These are phyloP conservation scores for Chaetomium sp. DNA, from an alignment of 2,329 filamentous ascomycete genomes.

Conservation along the genomic window DNA sequence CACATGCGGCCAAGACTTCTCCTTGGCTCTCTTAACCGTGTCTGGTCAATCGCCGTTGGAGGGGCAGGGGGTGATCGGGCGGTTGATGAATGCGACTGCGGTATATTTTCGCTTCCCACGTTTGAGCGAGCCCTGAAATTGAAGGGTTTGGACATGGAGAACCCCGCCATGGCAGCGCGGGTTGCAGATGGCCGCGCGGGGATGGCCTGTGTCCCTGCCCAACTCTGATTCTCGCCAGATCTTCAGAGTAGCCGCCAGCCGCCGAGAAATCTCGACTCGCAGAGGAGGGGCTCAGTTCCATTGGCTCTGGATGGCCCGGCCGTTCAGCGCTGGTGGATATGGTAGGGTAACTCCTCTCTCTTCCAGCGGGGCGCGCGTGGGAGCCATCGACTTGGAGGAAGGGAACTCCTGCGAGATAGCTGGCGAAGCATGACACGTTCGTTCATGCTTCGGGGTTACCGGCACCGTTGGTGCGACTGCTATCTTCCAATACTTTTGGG, in stretches of 20 bases:
- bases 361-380: not conserved
- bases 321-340: constrained; percentile 9
- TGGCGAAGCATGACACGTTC: constrained; percentile 1
- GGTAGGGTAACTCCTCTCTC: not conserved
- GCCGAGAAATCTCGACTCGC: constrained; percentile 7
- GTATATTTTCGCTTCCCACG: constrained; percentile 27
- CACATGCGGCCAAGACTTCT: constrained; percentile 17
- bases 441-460: not conserved
- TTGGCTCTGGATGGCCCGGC: constrained; percentile 5
- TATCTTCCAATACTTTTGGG: not conserved
- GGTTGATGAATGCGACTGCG: constrained; percentile 29
- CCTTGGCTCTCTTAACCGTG: not conserved
- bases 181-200: constrained; percentile 11
- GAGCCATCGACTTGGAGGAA: not conserved
- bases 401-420: not conserved
- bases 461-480: not conserved
- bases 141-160: constrained; percentile 14
- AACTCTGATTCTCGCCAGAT: constrained; percentile 29
- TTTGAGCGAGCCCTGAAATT: constrained; percentile 12
- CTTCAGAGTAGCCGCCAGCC: constrained; percentile 1
- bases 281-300: not conserved
- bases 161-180: constrained; percentile 19
- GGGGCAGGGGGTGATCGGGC: constrained; percentile 2
- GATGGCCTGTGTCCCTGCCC: constrained; percentile 27
- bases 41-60: not conserved